Evolutionary conservation across 2,329 filamentous ascomycete species (phyloP).

Genomic region (Fusarium brevicatenulatum): DNA sequence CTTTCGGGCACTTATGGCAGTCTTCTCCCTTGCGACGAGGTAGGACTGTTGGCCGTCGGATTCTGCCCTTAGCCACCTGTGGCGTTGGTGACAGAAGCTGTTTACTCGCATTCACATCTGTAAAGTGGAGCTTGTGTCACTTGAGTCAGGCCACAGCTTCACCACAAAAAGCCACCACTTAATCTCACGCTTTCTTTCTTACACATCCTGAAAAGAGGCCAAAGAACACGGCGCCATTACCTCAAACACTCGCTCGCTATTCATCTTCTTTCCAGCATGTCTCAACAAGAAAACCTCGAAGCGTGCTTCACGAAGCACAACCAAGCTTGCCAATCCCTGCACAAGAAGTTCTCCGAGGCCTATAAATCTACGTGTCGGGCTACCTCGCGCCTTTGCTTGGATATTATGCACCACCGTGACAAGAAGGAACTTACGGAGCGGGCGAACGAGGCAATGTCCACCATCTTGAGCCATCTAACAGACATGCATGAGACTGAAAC

Average conservation of each 20-base stretch:
- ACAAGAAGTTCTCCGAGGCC: too few species aligned
- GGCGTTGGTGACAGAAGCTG: background rate
- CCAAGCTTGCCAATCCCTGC: too few species aligned
- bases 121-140: background rate
- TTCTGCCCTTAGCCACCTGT: background rate
- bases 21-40: background rate
- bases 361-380: too few species aligned
- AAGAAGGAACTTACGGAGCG: too few species aligned
- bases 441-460: too few species aligned
- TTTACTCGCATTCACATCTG: background rate
- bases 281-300: too few species aligned
- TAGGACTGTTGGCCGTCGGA: rapidly evolving
- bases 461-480: too few species aligned
- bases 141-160: background rate
- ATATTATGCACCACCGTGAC: too few species aligned
- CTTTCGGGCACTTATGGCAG: too few species aligned
- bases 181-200: background rate
- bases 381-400: too few species aligned
- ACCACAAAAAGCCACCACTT: background rate
- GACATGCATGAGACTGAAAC: too few species aligned
- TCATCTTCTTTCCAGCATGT: background rate
- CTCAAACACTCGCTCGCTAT: background rate
- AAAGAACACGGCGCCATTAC: rapidly evolving
- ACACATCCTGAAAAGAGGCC: rapidly evolving
- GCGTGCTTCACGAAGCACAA: too few species aligned